Base-by-base conservation (phyloP, 176 grass and related monocot genomes). In the Themeda triandra region DNA sequence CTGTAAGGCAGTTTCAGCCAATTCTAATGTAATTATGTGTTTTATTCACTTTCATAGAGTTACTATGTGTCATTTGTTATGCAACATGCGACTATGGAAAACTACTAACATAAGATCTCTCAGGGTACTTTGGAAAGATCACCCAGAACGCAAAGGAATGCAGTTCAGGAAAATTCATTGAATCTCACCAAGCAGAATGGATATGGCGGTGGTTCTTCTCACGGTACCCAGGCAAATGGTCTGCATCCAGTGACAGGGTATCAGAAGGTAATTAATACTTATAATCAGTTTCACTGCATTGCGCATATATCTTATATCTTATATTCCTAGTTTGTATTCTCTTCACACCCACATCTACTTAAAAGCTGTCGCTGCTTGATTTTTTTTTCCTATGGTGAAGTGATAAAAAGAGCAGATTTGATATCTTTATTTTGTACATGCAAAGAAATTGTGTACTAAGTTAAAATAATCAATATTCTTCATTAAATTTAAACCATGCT, bases 161-260 rank as follows among this genome's bases (percentile, higher is more conserved):
- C 77, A 78, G 69, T 59, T 86, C 87, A 91, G 80, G 91, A 86
- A 80, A 94, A 86, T 69, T 84, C 75, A 77, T 56, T 62, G 63
- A 90, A 60, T 82, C 9, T 51, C 36, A 64, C 73, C 60, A 91
- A 58, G 78, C 66, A 88, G 75, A 90, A 87, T 80, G 83, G 85
- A 48, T 80, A 90, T 59, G 78, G 36, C 75, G 89, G 84, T 84
- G 91, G 90, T 59, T 80, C 69, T 86, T 85, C 86, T 51, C 87
- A 90, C 25, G 77, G 74, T 67, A 81, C 63, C 41, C 85, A 92
- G 39, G 11, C 75, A 78, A 92, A 96, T 86, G 86, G 81, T 39
- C 23, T 86, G 63, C 86, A 88, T 71, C 77, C 79, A 71, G 36
- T 84, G 60, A 62, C 63, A 54, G 83, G 62, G 23, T 59, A 84